These are phyloP conservation scores for Penicillium hesseltinei DNA, from an alignment of 2,329 filamentous ascomycete genomes.

Conservation along the genomic window DNA sequence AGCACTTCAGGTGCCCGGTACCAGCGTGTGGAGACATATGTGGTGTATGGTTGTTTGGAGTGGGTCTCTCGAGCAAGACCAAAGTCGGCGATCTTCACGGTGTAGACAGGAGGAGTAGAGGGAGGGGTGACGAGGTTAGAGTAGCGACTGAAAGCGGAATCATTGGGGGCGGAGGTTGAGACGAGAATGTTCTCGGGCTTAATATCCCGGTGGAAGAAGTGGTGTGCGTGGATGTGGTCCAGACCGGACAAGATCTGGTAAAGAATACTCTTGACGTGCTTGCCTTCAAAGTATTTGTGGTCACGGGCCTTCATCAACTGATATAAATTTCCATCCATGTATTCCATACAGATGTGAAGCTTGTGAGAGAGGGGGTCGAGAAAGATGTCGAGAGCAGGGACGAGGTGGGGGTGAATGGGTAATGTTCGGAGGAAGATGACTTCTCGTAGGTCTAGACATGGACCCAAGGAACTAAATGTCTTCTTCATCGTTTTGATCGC, in stretches of 20 bases:
- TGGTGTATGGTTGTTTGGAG: constrained; percentile 94
- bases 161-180: constrained; percentile 80
- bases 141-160: constrained; percentile 90
- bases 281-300: constrained; percentile 86
- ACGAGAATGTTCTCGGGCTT: constrained; percentile 99
- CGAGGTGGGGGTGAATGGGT: constrained; percentile 82
- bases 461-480: constrained; percentile 86
- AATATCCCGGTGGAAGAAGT: constrained; percentile 98
- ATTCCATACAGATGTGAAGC: constrained; percentile 98
- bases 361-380: constrained; percentile 94
- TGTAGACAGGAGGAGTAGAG: constrained; percentile 88
- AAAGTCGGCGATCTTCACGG: constrained; percentile 98
- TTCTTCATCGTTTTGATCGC: constrained; percentile 99
- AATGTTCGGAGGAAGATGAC: constrained; percentile 94
- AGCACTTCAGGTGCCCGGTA: constrained; percentile 92
- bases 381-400: constrained; percentile 98
- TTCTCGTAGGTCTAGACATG: constrained; percentile 90
- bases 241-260: constrained; percentile 96
- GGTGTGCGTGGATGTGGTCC: constrained; percentile 94
- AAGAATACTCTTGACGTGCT: constrained; percentile 94
- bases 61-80: constrained; percentile 96
- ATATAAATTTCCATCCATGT: constrained; percentile 99
- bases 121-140: constrained; percentile 91
- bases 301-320: constrained; percentile 98
- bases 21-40: constrained; percentile 97